phyloP scores from a whole-genome alignment of 2,329 filamentous ascomycete species.

The Rhynchosporium secalis region DNA sequence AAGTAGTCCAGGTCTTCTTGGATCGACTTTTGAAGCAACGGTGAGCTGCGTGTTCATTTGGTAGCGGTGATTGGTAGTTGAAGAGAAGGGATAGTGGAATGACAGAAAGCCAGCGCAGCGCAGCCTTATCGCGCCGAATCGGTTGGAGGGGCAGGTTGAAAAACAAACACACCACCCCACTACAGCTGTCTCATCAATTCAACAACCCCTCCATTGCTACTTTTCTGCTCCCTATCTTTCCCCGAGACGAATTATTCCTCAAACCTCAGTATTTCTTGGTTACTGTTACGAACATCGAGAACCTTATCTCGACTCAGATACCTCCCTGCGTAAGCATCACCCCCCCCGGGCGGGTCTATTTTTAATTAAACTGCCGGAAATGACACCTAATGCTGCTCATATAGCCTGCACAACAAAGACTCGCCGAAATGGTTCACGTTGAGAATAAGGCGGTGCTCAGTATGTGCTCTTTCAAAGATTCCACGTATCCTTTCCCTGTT shows the following conservation, averaged over 20 bases:
- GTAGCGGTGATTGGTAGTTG: conserved; percentile 1
- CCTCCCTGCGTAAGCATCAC: background rate
- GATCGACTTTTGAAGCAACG: background rate
- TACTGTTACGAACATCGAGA: background rate
- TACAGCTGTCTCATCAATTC: conserved; percentile 19
- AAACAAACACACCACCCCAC: conserved; percentile 30
- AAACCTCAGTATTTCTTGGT: conserved; percentile 17
- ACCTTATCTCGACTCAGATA: background rate
- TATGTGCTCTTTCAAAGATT: conserved; percentile 42
- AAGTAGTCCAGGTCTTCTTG: background rate
- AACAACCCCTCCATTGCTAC: background rate
- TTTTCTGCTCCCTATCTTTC: conserved; percentile 4
- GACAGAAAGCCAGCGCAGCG: background rate
- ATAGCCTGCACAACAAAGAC: conserved; percentile 28
- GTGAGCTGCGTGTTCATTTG: background rate
- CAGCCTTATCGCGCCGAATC: conserved; percentile 22
- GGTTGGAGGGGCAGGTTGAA: conserved; percentile 26
- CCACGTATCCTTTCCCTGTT: conserved; percentile 38
- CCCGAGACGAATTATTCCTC: conserved; percentile 16
- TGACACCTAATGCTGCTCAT: conserved; percentile 25
- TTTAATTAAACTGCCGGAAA: conserved; percentile 11
- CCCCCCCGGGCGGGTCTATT: conserved; percentile 11
- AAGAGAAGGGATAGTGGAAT: conserved; percentile 2
- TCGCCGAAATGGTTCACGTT: conserved; percentile 60
- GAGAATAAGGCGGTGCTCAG: conserved; percentile 70